phyloP scores from a whole-genome alignment of 2,329 filamentous ascomycete species.

The Colletotrichum australisinense region DNA sequence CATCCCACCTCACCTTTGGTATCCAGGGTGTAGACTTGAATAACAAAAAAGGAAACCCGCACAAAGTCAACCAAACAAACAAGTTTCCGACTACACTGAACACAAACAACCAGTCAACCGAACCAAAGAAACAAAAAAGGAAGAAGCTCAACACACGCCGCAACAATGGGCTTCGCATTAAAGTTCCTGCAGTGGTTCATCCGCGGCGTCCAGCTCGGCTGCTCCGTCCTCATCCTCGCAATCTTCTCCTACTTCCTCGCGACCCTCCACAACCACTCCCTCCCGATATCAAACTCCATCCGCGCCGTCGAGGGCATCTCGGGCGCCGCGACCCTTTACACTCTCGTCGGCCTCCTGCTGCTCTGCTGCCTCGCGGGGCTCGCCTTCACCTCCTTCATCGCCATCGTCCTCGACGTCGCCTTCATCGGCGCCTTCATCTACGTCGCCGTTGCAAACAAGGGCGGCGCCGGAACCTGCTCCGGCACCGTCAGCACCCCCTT shows the following conservation, averaged over 20 bases:
- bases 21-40: neutral
- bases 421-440: slow-evolving; percentile 86
- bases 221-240: slow-evolving; percentile 78
- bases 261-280: slow-evolving; percentile 72
- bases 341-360: slow-evolving; percentile 76
- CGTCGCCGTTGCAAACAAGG: slow-evolving; percentile 79
- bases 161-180: slow-evolving; percentile 57
- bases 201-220: slow-evolving; percentile 79
- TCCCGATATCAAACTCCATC: slow-evolving; percentile 71
- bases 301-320: slow-evolving; percentile 84
- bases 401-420: slow-evolving; percentile 79
- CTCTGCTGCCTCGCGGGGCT: slow-evolving; percentile 85
- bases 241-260: slow-evolving; percentile 89
- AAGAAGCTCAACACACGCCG: neutral
- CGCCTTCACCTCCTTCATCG: slow-evolving; percentile 77
- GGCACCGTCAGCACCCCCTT: slow-evolving; percentile 73
- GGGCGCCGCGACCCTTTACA: slow-evolving; percentile 80
- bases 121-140: no score
- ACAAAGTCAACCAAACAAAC: neutral
- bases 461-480: slow-evolving; percentile 74
- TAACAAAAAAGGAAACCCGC: neutral
- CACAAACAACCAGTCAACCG: no score
- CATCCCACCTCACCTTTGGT: neutral
- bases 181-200: slow-evolving; percentile 77
- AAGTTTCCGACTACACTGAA: neutral